Base-by-base conservation (phyloP, 2,329 filamentous ascomycete genomes). In the Rhinocladiella similis region DNA sequence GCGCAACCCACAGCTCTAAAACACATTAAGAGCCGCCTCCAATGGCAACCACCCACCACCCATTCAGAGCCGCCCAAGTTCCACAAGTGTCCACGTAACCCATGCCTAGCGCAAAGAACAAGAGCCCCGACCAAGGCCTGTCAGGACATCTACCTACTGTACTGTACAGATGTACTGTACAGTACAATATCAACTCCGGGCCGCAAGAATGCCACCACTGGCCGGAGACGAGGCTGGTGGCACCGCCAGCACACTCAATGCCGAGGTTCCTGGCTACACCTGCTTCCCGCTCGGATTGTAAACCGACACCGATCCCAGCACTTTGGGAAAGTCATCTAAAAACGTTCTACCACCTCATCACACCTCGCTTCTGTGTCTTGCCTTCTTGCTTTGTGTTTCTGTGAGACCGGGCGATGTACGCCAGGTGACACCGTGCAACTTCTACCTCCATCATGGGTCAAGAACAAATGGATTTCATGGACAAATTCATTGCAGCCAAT, bases 401-500 rank as follows among this genome's bases (percentile, higher is more conserved):
- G 43, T 46, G 43, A 46, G 20, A 46, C 12, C 19, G 43, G 22
- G 14, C 18, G 47, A 60, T 54, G 54, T 47, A 45, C 35, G 38
- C 43, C 38, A 46, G 47, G 36, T 55, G 27, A 53, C 22, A 46
- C 33, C 27, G 29, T 12, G 29, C 29, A 12, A 33, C 29, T 25
- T 43, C 16, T 25, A 14, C 39, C 27, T 14, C 46, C 58, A 60
- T 39, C 25, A 55, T 58, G 39, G 50, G 43, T 13, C 57, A 58
- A 47, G 20, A 53, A 47, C 25, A 53, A 48, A 53, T 42, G 52
- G 56, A 63, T 50, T 63, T 61, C 36, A 53, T 63, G 54, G 46
- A 39, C 43, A 56, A 61, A 7, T 66, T 66, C 57, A 54, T 64
- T 39, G 48, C 45, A 22, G 45, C 52, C 25, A 59, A 66, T 19